Evolutionary conservation across 805 yeast genomes (phyloP).

Genomic region (Lipomyces orientalis): DNA sequence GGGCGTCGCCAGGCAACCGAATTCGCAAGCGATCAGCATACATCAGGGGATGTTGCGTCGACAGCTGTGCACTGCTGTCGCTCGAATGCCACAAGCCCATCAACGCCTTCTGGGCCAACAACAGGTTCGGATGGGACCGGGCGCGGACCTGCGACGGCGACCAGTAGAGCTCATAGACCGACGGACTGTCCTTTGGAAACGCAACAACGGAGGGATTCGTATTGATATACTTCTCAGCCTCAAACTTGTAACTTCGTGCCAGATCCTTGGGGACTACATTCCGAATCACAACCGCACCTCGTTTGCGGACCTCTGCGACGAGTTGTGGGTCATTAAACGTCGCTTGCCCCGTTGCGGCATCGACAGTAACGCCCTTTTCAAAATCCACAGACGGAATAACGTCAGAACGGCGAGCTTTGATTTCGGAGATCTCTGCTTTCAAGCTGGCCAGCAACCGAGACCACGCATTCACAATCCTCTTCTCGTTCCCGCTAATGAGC

Average conservation of each 20-base stretch:
- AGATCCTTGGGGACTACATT: conserved; percentile 44
- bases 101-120: conserved; percentile 43
- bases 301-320: conserved; percentile 23
- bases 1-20: conserved; percentile 48
- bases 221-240: conserved; percentile 42
- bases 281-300: conserved; percentile 46
- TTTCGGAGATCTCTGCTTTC: conserved; percentile 8
- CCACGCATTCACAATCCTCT: conserved; percentile 16
- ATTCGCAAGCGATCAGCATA: conserved; percentile 55
- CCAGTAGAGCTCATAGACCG: conserved; percentile 50
- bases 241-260: conserved; percentile 41
- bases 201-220: conserved; percentile 43
- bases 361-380: conserved; percentile 12
- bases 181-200: conserved; percentile 40
- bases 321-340: conserved; percentile 3
- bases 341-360: conserved; percentile 3
- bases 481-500: conserved; percentile 16
- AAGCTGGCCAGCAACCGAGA: conserved; percentile 14
- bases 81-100: conserved; percentile 45
- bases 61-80: conserved; percentile 42
- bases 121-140: conserved; percentile 49
- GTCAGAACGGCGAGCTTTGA: conserved; percentile 15
- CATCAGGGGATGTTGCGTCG: conserved; percentile 46
- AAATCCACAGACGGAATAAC: conserved; percentile 16
- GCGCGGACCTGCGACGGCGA: conserved; percentile 50